Evolutionary conservation across 2,329 filamentous ascomycete genomes (phyloP).

Genomic region (Aspergillus calidoustus): DNA sequence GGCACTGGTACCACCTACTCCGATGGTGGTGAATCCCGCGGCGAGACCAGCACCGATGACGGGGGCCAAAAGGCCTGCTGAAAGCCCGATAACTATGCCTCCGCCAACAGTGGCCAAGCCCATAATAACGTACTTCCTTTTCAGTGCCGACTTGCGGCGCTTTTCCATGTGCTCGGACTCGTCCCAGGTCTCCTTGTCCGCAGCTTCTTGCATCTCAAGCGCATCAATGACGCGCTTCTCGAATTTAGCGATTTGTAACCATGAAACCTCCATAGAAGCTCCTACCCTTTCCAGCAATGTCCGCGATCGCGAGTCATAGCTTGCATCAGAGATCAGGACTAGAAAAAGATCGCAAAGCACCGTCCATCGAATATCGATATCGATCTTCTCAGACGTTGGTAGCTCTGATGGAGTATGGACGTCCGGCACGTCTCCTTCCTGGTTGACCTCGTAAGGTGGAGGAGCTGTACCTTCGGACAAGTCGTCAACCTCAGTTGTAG

Average conservation of each 20-base stretch:
- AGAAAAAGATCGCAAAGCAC: slow-evolving; percentile 95
- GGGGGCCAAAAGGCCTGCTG: slow-evolving; percentile 86
- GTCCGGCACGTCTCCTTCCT: slow-evolving; percentile 73
- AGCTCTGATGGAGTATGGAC: slow-evolving; percentile 84
- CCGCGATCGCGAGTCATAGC: slow-evolving; percentile 88
- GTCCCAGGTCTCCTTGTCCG: slow-evolving; percentile 96
- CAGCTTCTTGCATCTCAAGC: slow-evolving; percentile 94
- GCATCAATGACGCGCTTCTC: slow-evolving; percentile 97
- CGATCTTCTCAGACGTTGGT: slow-evolving; percentile 79
- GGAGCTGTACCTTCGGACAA: slow-evolving; percentile 56
- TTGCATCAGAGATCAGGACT: slow-evolving; percentile 91
- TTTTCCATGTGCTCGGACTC: slow-evolving; percentile 92
- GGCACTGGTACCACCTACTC: slow-evolving; percentile 82
- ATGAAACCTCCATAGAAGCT: slow-evolving; percentile 76
- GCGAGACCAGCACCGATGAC: slow-evolving; percentile 93
- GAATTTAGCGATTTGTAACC: slow-evolving; percentile 93
- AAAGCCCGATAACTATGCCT: slow-evolving; percentile 91
- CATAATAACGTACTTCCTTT: slow-evolving; percentile 90
- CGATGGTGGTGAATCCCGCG: slow-evolving; percentile 93
- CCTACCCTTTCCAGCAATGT: slow-evolving; percentile 83
- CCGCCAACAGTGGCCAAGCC: slow-evolving; percentile 94
- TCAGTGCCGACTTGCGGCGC: slow-evolving; percentile 79
- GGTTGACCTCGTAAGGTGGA: slow-evolving; percentile 62
- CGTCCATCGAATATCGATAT: slow-evolving; percentile 96
- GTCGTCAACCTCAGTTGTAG: slow-evolving; percentile 41